Percentiles rank a stretch among this genome's conserved stretches.
Conservation (phyloP, 495 filamentous ascomycete species). For the Hypomontagnella monticulosa region DNA sequence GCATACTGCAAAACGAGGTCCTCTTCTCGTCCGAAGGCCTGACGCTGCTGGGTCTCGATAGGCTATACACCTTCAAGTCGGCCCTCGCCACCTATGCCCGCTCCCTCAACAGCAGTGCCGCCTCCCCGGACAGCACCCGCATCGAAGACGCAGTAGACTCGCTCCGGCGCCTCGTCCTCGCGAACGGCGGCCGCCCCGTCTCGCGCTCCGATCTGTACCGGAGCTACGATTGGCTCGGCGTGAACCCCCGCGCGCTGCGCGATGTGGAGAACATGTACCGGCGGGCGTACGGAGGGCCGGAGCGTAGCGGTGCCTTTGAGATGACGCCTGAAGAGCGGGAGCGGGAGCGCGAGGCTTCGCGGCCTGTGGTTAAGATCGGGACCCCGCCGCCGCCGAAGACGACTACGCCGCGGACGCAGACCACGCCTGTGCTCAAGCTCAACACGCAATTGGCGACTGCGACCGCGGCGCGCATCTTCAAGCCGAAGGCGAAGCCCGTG, state of each 20-base stretch:
- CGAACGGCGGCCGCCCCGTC: constrained; percentile 66
- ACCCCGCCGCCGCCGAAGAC: constrained; percentile 40
- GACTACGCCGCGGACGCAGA: constrained; percentile 20
- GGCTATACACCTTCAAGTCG: constrained; percentile 77
- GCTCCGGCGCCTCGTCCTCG: constrained; percentile 69
- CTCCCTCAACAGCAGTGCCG: constrained; percentile 9
- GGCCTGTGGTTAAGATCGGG: constrained; percentile 41
- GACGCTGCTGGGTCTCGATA: constrained; percentile 73
- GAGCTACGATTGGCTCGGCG: constrained; percentile 69
- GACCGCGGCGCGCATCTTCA: constrained; percentile 28
- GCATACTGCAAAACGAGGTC: constrained; percentile 72
- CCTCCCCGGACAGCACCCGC: constrained; percentile 57
- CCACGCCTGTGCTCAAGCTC: constrained; percentile 49
- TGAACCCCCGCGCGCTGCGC: constrained; percentile 62
- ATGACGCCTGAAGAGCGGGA: constrained; percentile 19
- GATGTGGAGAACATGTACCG: constrained; percentile 68
- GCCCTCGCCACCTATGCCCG: constrained; percentile 66
- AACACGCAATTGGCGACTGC: constrained; percentile 50
- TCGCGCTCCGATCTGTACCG: constrained; percentile 67
- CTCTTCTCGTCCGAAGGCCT: constrained; percentile 76
- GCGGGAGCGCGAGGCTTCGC: constrained; percentile 32
- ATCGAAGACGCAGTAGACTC: constrained; percentile 66
- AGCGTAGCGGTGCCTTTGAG: constrained; percentile 49
- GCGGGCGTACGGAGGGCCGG: constrained; percentile 59
- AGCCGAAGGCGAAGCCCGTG: constrained; percentile 31